Percentiles rank a stretch among this genome's conserved stretches.
These are phyloP conservation scores for Cicer chorassanicum DNA, from an alignment of 306 rosid genomes.

Conservation along the genomic window DNA sequence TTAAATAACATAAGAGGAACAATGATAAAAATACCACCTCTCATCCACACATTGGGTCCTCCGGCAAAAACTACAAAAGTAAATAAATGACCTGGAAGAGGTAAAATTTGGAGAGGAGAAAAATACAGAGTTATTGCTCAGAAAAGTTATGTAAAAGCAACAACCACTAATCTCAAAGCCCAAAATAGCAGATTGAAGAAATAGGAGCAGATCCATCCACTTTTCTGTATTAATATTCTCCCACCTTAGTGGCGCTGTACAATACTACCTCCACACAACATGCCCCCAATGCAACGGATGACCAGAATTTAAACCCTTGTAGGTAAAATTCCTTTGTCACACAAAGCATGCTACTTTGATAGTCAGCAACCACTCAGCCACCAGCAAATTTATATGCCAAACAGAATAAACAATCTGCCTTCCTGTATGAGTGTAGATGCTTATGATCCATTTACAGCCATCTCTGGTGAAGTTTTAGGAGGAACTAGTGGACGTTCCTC, in stretches of 20 bases:
- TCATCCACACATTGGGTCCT: slow-evolving; percentile 10
- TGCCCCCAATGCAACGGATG: slow-evolving; percentile 49
- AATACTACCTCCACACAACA: slow-evolving; percentile 51
- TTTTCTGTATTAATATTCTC: slow-evolving; percentile 50
- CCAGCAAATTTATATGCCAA: slow-evolving; percentile 52
- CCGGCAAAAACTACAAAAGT: slow-evolving; percentile 32
- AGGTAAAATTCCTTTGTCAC: slow-evolving; percentile 43
- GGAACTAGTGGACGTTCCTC: slow-evolving; percentile 81
- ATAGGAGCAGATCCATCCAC: slow-evolving; percentile 48
- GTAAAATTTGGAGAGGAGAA: slow-evolving; percentile 46
- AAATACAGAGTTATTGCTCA: slow-evolving; percentile 56
- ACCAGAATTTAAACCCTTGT: slow-evolving; percentile 49
- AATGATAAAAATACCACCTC: slow-evolving; percentile 37
- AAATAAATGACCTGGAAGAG: slow-evolving; percentile 40
- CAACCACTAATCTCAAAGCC: slow-evolving; percentile 51
- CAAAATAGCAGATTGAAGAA: slow-evolving; percentile 33
- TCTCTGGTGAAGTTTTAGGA: slow-evolving; percentile 81
- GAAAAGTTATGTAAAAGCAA: slow-evolving; percentile 61
- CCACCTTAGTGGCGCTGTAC: slow-evolving; percentile 60
- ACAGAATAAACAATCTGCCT: slow-evolving; percentile 44
- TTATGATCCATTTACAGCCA: slow-evolving; percentile 91
- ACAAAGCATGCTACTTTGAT: slow-evolving; percentile 37
- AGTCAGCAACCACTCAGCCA: slow-evolving; percentile 51
- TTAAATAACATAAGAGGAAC: slow-evolving; percentile 42
- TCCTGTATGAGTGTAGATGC: slow-evolving; percentile 41